Base-by-base conservation (phyloP, 768 basidiomycete species). In the Boletus insuetus region DNA sequence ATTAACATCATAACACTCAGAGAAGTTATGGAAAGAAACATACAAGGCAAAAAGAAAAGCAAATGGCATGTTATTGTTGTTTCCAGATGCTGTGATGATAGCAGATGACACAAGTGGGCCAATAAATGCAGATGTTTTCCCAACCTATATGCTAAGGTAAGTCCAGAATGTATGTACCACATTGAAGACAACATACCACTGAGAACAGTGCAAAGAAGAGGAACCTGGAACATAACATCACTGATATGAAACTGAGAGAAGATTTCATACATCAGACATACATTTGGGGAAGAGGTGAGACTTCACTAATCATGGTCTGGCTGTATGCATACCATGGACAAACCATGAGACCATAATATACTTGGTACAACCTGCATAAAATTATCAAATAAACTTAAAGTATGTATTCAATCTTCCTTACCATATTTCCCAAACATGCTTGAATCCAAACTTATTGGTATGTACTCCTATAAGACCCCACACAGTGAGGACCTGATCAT, bases 341-440 rank as follows among this genome's bases (percentile, higher is more conserved):
- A 4, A 87, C 84, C 79, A 87, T 77, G 29, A 90, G 70, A 16
- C 86, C 87, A 61, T 85, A 88, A 64, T 80, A 86, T 12, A 77
- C 84, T 61, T 87, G 86, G 63, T 86, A 88, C 31, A 82, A 58
- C 86, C 86, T 87, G 52, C 1, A 37, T 2, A 44, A 20, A 38
- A 47, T 9, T 3, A 38, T 51, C 31, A 45, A 48, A 47, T 29
- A n/a, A 44, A 45, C 6, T 17, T 11, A 10, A 31, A 19, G 6
- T 1, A 52, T 26, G 31, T 22, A 37, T 19, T 32, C 5, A 46
- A 38, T 20, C 6, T 11, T 7, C 24, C 14, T 52, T 59, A 84
- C 85, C 87, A 88, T 31, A 88, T 82, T 67, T 91, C 89, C 88
- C 89, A 91, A 55, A 85, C 81, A 64, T 91, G 85, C 69, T 92